Base-by-base conservation (phyloP, 495 filamentous ascomycete species). In the Penicillium paradoxum region DNA sequence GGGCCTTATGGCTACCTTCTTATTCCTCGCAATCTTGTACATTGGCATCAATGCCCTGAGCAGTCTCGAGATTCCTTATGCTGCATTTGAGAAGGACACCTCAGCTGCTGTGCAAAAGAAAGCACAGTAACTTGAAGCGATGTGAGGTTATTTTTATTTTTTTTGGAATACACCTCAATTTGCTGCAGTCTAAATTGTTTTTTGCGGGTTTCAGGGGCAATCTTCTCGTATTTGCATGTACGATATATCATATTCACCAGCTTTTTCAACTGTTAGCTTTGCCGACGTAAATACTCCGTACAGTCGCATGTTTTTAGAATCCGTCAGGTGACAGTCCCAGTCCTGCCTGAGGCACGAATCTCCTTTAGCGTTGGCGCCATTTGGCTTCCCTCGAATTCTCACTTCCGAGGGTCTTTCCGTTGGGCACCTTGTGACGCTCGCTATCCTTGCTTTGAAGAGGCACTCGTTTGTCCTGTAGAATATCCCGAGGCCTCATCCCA, bases 41-140 rank as follows among this genome's bases (percentile, higher is more conserved):
- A 83, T 90, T 45, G 93, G 83, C 21, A 73, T 97, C 44, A 79
- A 63, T 49, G 90, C 88, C 18, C 71, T 98, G 6, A 71, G 79
- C 6, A 91, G 90, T 54, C 74, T 98, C 33, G 74, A 96, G 68
- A 88, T 97, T 11, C 83, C 87, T 9, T 97, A 97, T 72, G 88
- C 85, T 43, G 91, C 93, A 1, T 98, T 98, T 67, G 91, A 95
- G 64, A 96, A 93, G 78, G 92, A 97, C 67, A 96, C 89, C 73
- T 89, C 91, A 0, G 85, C 90, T 40, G 76, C 80, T 29, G 88
- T 83, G 49, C 88, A 95, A 72, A 95, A 88, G 80, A 95, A 95
- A 75, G 81, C 87, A 66, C 77, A 86, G 73, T 75, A 55, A 60
- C 53, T 55, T 38, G 32, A 15, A 17, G 34, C n/a, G 9, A n/a